Evolutionary conservation across 2,329 filamentous ascomycete genomes (phyloP).

Genomic region (Neurospora sp.): DNA sequence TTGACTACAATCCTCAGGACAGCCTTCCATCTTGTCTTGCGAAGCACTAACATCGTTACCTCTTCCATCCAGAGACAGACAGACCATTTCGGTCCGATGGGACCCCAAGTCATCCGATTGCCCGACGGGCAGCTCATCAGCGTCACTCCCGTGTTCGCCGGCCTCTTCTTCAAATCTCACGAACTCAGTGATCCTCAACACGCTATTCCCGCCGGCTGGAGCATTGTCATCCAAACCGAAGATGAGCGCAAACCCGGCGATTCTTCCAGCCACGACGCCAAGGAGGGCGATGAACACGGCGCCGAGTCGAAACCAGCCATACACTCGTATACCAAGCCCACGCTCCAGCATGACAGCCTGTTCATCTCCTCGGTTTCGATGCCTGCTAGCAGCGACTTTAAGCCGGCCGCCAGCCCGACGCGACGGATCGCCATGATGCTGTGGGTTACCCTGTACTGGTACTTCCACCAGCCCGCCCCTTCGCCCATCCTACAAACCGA

Average conservation of each 20-base stretch:
- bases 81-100: slow-evolving; percentile 13
- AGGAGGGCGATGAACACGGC: neutral
- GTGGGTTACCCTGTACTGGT: slow-evolving; percentile 92
- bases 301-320: slow-evolving; percentile 29
- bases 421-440: slow-evolving; percentile 94
- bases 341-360: slow-evolving; percentile 67
- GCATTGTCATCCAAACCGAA: slow-evolving; percentile 71
- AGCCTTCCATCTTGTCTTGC: neutral
- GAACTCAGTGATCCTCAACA: slow-evolving; percentile 60
- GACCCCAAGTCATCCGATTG: slow-evolving; percentile 49
- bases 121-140: slow-evolving; percentile 82
- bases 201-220: slow-evolving; percentile 81
- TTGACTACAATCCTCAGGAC: neutral
- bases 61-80: neutral
- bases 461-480: slow-evolving; percentile 82
- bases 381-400: slow-evolving; percentile 70
- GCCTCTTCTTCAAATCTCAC: slow-evolving; percentile 78
- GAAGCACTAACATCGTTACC: neutral
- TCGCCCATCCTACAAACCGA: slow-evolving; percentile 52
- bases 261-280: slow-evolving; percentile 9
- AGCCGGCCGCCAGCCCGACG: slow-evolving; percentile 69
- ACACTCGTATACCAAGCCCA: slow-evolving; percentile 65
- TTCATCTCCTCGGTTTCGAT: slow-evolving; percentile 90
- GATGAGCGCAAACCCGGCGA: slow-evolving; percentile 22
- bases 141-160: slow-evolving; percentile 82